phyloP scores from a whole-genome alignment of 306 rosid species.

The Fagus sylvatica region DNA sequence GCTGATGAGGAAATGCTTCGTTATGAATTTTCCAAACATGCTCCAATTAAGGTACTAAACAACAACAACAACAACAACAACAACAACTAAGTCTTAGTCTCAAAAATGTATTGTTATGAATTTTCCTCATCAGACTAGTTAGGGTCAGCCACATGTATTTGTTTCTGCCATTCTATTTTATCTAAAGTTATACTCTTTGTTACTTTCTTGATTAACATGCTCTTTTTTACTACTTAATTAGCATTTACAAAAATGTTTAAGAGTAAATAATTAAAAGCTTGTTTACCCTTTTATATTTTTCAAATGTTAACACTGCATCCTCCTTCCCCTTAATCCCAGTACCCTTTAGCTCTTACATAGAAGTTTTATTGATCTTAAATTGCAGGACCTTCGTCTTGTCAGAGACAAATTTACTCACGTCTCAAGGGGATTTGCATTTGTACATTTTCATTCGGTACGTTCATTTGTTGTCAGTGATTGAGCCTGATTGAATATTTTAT shows the following conservation, averaged over 20 bases:
- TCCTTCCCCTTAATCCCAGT: neutral
- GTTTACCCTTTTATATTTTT: neutral
- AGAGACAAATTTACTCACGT: constrained; percentile 98
- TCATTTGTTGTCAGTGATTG: constrained; percentile 12
- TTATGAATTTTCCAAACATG: constrained; percentile 95
- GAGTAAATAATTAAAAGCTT: constrained; percentile 12
- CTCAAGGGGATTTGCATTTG: constrained; percentile 98
- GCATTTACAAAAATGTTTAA: constrained; percentile 1
- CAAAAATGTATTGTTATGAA: no score
- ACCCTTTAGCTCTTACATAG: constrained; percentile 10
- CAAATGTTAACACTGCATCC: neutral
- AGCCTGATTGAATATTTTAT: constrained; percentile 9
- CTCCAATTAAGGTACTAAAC: constrained; percentile 75
- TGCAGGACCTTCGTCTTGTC: constrained; percentile 97
- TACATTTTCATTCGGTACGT: constrained; percentile 92
- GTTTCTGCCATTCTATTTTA: no score
- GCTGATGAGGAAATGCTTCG: constrained; percentile 99
- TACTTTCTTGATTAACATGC: no score
- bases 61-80: no score
- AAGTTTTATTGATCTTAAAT: constrained; percentile 22
- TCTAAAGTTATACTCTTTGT: no score
- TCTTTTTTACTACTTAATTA: no score
- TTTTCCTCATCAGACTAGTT: no score
- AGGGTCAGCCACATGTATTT: no score
- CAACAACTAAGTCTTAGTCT: no score